Conservation (phyloP, 78 protist genomes). For the Dictyostelium brefeldianum region DNA sequence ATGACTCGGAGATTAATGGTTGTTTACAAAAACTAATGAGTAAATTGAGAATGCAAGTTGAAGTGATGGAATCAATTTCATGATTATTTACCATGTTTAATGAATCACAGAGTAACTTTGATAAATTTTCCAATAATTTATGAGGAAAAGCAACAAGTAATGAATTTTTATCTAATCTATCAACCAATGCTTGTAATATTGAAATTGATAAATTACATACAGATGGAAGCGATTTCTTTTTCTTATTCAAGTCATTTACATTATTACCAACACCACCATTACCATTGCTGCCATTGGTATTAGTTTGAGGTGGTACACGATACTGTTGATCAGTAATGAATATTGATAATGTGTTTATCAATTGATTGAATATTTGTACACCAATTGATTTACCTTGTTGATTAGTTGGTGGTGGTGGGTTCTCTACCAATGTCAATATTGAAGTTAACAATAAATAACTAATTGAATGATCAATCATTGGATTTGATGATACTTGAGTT, state of each 20-base stretch:
- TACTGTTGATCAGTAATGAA: not conserved
- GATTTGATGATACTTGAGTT: not conserved
- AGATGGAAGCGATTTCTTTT: not conserved
- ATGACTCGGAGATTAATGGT: slow-evolving; percentile 24
- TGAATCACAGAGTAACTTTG: not conserved
- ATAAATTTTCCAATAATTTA: not conserved
- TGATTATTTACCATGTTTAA: slow-evolving; percentile 10
- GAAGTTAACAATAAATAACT: slow-evolving; percentile 11
- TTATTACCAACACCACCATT: not conserved
- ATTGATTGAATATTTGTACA: slow-evolving; percentile 1
- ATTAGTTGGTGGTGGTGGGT: not conserved
- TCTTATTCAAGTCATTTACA: not conserved
- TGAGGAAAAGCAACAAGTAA: slow-evolving; percentile 23
- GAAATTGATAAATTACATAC: slow-evolving; percentile 38
- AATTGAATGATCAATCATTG: not conserved
- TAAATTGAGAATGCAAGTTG: slow-evolving; percentile 23
- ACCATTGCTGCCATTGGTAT: not conserved
- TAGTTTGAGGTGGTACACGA: not conserved
- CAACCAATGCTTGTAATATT: slow-evolving; percentile 22
- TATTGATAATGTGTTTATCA: not conserved
- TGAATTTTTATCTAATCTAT: not conserved
- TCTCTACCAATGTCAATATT: not conserved
- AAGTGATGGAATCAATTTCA: not conserved
- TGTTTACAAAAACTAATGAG: slow-evolving; percentile 41
- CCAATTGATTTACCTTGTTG: not conserved